These are phyloP conservation scores for Xenoacremonium recifei DNA, from an alignment of 2,329 filamentous ascomycete species.

Conservation along the genomic window DNA sequence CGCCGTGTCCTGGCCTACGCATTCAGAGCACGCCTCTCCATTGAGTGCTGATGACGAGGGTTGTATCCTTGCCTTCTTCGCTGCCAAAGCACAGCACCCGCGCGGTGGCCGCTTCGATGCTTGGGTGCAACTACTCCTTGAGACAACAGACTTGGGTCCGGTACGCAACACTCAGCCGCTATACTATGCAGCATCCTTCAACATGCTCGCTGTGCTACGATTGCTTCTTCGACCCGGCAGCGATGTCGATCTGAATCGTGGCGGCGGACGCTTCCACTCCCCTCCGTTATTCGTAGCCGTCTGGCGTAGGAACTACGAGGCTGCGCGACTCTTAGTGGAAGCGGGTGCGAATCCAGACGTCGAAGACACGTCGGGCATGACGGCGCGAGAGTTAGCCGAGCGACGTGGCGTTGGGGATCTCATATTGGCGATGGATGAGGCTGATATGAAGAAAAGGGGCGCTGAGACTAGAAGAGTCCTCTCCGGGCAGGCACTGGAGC, in stretches of 20 bases:
- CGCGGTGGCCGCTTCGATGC: conserved; percentile 20
- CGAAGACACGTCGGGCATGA: background rate
- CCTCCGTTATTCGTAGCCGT: conserved; percentile 21
- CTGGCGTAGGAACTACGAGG: conserved; percentile 15
- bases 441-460: conserved; percentile 3
- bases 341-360: conserved; percentile 22
- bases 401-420: background rate
- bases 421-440: background rate
- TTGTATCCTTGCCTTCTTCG: conserved; percentile 19
- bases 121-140: conserved; percentile 22
- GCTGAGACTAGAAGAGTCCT: background rate
- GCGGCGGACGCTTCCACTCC: conserved; percentile 18
- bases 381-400: conserved; percentile 1
- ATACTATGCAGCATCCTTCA: conserved; percentile 26
- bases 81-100: conserved; percentile 12
- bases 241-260: conserved; percentile 15
- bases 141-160: conserved; percentile 1
- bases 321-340: conserved; percentile 19
- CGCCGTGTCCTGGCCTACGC: conserved; percentile 18
- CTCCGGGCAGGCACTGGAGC: background rate
- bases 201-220: conserved; percentile 19
- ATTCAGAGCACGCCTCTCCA: conserved; percentile 15
- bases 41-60: conserved; percentile 12
- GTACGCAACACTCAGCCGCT: conserved; percentile 18
- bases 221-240: conserved; percentile 16